Conservation (phyloP, 208 protist genomes). For the Wallacemonas sp. region DNA sequence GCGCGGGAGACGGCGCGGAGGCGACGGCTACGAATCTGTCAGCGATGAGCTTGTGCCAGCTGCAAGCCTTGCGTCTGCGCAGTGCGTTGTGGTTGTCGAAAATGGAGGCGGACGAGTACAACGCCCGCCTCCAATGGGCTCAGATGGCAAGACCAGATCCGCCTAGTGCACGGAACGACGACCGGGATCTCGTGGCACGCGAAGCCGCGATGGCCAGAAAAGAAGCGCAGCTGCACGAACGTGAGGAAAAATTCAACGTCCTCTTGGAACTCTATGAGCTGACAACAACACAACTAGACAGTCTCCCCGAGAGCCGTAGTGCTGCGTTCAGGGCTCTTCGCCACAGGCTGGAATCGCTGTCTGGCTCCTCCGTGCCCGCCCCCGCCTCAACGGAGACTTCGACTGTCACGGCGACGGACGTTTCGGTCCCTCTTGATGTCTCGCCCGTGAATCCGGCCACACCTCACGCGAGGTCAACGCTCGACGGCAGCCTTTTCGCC, state of each 20-base stretch:
- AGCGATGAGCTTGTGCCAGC: constrained; percentile 56
- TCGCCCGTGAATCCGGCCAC: constrained; percentile 1
- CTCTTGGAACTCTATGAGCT: constrained; percentile 84
- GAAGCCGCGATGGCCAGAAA: constrained; percentile 36
- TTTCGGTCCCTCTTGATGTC: background rate
- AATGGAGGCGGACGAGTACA: constrained; percentile 46
- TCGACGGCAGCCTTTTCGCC: background rate
- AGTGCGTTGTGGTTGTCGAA: constrained; percentile 58
- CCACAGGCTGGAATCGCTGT: constrained; percentile 2
- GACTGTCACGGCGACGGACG: background rate
- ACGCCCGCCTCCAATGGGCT: background rate
- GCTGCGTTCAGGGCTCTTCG: constrained; percentile 8
- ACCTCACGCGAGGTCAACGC: background rate
- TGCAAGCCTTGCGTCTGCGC: constrained; percentile 77
- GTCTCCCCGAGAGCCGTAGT: constrained; percentile 25
- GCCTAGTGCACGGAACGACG: too few relatives aligned
- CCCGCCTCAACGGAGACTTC: background rate
- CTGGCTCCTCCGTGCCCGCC: background rate
- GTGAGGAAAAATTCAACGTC: constrained; percentile 71
- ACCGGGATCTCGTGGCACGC: constrained; percentile 1
- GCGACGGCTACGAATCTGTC: background rate
- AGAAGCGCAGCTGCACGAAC: constrained; percentile 42
- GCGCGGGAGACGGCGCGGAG: background rate
- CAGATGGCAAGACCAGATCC: background rate
- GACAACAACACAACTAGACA: constrained; percentile 70